These are phyloP conservation scores for Drechmeria coniospora DNA, from an alignment of 2,329 filamentous ascomycete genomes.

Conservation along the genomic window DNA sequence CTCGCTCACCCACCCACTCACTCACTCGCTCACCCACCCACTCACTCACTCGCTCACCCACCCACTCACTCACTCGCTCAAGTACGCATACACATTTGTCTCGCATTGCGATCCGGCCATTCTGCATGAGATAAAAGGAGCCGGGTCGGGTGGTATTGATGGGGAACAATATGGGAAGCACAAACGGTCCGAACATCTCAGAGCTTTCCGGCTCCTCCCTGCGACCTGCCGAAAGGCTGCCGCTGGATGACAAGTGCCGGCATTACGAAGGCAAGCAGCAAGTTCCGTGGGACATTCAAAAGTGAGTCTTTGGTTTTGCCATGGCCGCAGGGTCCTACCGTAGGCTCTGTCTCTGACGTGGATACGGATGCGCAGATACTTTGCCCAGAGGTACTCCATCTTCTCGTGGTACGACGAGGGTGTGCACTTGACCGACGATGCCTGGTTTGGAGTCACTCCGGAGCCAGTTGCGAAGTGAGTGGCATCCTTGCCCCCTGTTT, in stretches of 20 bases:
- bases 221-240: conserved; percentile 27
- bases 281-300: conserved; percentile 71
- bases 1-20: too few species aligned
- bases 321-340: too few species aligned
- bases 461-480: conserved; percentile 73
- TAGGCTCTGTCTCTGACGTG: background rate
- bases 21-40: too few species aligned
- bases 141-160: background rate
- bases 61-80: too few species aligned
- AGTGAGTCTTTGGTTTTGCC: too few species aligned
- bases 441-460: conserved; percentile 94
- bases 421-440: conserved; percentile 78
- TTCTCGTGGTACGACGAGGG: conserved; percentile 81
- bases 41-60: too few species aligned
- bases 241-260: conserved; percentile 48
- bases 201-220: conserved; percentile 14
- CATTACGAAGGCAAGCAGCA: conserved; percentile 59
- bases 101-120: too few species aligned
- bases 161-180: conserved; percentile 5
- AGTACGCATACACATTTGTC: too few species aligned
- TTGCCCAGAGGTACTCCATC: conserved; percentile 73
- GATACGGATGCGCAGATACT: conserved; percentile 48
- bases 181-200: conserved; percentile 4
- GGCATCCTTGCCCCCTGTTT: conserved; percentile 2
- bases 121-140: too few species aligned